Evolutionary conservation across 192 early-diverging fungal genomes (phyloP).

Genomic region (Backusella parvicylindrica): DNA sequence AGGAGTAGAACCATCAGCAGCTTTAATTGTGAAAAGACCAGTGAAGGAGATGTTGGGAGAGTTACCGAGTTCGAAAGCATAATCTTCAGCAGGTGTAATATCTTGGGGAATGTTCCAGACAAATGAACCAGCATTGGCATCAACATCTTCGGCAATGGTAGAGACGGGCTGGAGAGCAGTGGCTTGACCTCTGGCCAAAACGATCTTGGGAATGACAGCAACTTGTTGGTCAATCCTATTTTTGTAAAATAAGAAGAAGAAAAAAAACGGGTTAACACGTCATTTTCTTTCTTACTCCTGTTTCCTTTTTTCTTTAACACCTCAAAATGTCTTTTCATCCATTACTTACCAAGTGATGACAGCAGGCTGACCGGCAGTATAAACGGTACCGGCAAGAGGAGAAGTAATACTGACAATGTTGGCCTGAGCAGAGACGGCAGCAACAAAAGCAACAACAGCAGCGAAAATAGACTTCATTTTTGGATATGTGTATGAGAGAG

Average conservation of each 20-base stretch:
- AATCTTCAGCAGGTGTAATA: slow-evolving; percentile 20
- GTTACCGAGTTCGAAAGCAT: slow-evolving; percentile 29
- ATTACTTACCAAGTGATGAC: slow-evolving; percentile 26
- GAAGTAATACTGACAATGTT: slow-evolving; percentile 26
- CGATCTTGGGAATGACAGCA: slow-evolving; percentile 25
- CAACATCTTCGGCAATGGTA: slow-evolving; percentile 23
- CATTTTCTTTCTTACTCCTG: too few species aligned
- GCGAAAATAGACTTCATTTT: slow-evolving; percentile 26
- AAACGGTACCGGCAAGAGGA: slow-evolving; percentile 23
- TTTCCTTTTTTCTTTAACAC: not conserved
- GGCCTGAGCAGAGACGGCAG: slow-evolving; percentile 12
- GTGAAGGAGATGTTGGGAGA: slow-evolving; percentile 29
- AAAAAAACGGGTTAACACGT: too few species aligned
- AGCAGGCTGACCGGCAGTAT: slow-evolving; percentile 24
- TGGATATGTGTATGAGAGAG: not conserved
- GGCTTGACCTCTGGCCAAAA: slow-evolving; percentile 21
- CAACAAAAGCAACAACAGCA: slow-evolving; percentile 13
- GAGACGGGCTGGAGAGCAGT: slow-evolving; percentile 26
- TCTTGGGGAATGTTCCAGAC: slow-evolving; percentile 31
- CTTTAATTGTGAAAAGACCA: slow-evolving; percentile 27
- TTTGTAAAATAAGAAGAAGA: not conserved
- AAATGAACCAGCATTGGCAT: slow-evolving; percentile 10
- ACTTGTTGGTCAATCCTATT: slow-evolving; percentile 19
- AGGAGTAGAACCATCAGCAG: slow-evolving; percentile 3
- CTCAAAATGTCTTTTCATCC: not conserved